Base-by-base conservation (phyloP, 495 filamentous ascomycete genomes). In the Penicillium macrosclerotiorum region DNA sequence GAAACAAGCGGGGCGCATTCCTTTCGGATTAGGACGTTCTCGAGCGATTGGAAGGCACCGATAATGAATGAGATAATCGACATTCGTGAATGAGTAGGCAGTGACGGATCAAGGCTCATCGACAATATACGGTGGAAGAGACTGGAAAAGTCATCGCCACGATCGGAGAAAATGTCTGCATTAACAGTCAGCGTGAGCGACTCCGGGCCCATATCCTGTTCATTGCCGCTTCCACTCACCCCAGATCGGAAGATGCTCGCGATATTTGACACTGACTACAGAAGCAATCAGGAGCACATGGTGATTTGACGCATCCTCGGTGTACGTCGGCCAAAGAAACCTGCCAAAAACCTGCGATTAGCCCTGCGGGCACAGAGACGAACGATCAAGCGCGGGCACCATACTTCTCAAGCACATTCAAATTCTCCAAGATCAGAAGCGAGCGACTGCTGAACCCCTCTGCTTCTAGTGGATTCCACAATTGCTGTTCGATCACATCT, bases 1-100 rank as follows among this genome's bases (percentile, higher is more conserved):
- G 89, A 90, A 31, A 99, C 92, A 29, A 99, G 73, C 8, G 93
- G 88, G 31, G 90, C 94, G 68, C 92, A 96, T 72, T 99, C 92
- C 60, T 95, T 97, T 36, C 93, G 80, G 22, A 97, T 86, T 37
- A 96, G 76, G 16, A 76, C 77, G 66, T 85, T 95, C 55, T 99
- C 93, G 13, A 97, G 78, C 17, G 90, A 96, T 67, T 96, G 90
- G 64, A 96, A 97, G 41, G 92, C 88, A 52, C 83, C 81, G 42
- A 95, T 90, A 45, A 96, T 78, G 64, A 95, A 96, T 11, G 83
- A 85, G 3, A 97, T 67, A 20, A 97, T 78, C 17, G 93, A 82
- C 1, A 85, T 85, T 42, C 89, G 82, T 37, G 95, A 79, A 8
- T 72, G 76, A 24, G 78, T 74, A 3, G 85, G 74, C 13, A 96